Percentiles rank a stretch among this genome's conserved stretches.
Evolutionary conservation across 495 filamentous ascomycete genomes (phyloP).

Genomic region (Talaromyces thailandensis): DNA sequence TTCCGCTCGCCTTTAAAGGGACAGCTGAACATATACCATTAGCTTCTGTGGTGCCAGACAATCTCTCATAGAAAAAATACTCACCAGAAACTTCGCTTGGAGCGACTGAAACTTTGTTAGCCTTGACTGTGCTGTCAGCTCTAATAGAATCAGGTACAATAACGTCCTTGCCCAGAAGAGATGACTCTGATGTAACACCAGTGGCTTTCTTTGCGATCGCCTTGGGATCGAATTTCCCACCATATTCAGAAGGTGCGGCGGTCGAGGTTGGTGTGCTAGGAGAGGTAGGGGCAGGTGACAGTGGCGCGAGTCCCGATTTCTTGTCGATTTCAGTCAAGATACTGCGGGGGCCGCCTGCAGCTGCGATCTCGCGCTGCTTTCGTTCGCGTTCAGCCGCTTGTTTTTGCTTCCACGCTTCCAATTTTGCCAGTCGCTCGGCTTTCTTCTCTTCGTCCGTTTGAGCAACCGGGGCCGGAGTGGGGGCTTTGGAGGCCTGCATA

Average conservation of each 20-base stretch:
- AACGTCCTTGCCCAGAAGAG: constrained; percentile 53
- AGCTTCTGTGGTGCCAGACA: constrained; percentile 4
- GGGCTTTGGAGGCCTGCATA: constrained; percentile 27
- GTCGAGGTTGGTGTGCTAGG: constrained; percentile 28
- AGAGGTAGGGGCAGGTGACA: constrained; percentile 46
- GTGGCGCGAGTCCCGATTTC: constrained; percentile 48
- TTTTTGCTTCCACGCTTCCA: constrained; percentile 90
- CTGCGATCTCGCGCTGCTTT: constrained; percentile 61
- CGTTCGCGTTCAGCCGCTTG: constrained; percentile 68
- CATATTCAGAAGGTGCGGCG: constrained; percentile 45
- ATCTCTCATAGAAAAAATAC: constrained; percentile 2
- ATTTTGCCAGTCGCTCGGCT: constrained; percentile 70
- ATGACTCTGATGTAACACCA: constrained; percentile 24
- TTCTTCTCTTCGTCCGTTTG: constrained; percentile 77
- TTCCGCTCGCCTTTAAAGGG: constrained; percentile 50
- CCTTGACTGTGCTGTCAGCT: constrained; percentile 38
- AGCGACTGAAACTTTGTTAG: constrained; percentile 43
- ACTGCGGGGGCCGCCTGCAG: constrained; percentile 50
- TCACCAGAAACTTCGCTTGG: constrained; percentile 34
- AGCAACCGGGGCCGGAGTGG: constrained; percentile 41
- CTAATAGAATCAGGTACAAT: constrained; percentile 49
- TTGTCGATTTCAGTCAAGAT: constrained; percentile 71
- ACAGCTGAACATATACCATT: constrained; percentile 16
- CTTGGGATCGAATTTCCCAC: constrained; percentile 85
- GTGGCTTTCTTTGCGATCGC: constrained; percentile 68